Evolutionary conservation across 495 filamentous ascomycete species (phyloP).

Genomic region (Neohortaea acidophila): DNA sequence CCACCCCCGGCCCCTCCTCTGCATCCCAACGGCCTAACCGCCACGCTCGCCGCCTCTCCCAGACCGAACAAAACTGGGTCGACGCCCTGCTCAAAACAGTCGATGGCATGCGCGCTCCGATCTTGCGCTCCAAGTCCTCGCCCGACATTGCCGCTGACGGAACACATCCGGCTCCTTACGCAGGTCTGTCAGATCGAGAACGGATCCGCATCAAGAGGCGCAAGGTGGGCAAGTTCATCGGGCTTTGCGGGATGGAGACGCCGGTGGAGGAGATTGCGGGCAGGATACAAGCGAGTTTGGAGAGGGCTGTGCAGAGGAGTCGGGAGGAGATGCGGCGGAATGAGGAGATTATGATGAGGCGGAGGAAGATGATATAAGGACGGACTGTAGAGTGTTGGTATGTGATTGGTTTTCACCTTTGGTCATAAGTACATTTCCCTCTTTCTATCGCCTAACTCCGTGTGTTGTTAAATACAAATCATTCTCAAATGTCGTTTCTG

Average conservation of each 20-base stretch:
- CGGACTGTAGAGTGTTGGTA: too few relatives aligned
- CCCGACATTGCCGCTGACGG: not conserved
- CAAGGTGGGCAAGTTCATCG: slow-evolving; percentile 30
- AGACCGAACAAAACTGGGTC: slow-evolving; percentile 9
- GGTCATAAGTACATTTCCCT: too few relatives aligned
- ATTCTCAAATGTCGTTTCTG: too few relatives aligned
- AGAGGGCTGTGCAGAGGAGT: slow-evolving; percentile 12
- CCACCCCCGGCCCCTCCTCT: not conserved
- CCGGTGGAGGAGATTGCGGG: slow-evolving; percentile 24
- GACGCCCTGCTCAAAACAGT: slow-evolving; percentile 13
- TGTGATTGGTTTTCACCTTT: too few relatives aligned
- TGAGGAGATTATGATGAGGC: slow-evolving; percentile 17
- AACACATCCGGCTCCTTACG: slow-evolving; percentile 2
- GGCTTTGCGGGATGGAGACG: slow-evolving; percentile 29
- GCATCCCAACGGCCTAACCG: not conserved
- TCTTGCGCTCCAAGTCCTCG: slow-evolving; percentile 5
- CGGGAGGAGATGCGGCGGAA: slow-evolving; percentile 17
- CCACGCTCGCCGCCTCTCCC: slow-evolving; percentile 3
- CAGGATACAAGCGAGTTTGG: slow-evolving; percentile 20
- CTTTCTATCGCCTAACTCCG: too few relatives aligned
- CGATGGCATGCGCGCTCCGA: slow-evolving; percentile 6
- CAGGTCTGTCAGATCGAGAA: slow-evolving; percentile 15
- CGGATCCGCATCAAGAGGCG: slow-evolving; percentile 25
- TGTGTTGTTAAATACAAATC: too few relatives aligned
- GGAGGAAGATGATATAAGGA: slow-evolving; percentile 15